phyloP scores from a whole-genome alignment of 2,329 filamentous ascomycete genomes.

The Ceratocystis ficicola region DNA sequence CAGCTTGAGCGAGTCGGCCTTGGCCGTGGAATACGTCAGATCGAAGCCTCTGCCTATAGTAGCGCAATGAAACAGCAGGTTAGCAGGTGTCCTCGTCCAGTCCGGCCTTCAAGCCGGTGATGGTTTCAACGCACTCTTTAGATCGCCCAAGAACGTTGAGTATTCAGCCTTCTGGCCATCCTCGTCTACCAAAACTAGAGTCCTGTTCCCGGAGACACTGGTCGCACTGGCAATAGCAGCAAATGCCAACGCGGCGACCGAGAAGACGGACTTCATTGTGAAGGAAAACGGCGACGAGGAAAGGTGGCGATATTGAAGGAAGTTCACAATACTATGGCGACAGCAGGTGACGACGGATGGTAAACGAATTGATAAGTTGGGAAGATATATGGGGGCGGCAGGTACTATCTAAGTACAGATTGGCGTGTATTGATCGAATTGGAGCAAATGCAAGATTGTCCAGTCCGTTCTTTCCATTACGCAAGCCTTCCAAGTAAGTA shows the following conservation, averaged over 20 bases:
- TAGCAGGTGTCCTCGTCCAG: neutral
- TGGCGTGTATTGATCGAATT: neutral
- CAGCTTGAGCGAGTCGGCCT: conserved; percentile 62
- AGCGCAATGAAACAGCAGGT: neutral
- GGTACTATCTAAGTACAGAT: neutral
- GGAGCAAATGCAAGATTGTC: neutral
- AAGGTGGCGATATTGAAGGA: conserved; percentile 18
- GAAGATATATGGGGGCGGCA: neutral
- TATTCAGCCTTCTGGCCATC: conserved; percentile 68
- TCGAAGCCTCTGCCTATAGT: conserved; percentile 65
- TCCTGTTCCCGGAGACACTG: conserved; percentile 64
- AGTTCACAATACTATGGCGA: conserved; percentile 21
- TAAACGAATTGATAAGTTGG: neutral
- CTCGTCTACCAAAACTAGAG: conserved; percentile 81
- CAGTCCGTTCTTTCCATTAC: neutral
- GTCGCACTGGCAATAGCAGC: conserved; percentile 57
- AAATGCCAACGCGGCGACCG: conserved; percentile 55
- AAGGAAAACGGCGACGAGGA: conserved; percentile 23
- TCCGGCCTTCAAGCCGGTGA: neutral
- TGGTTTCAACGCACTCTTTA: conserved; percentile 45
- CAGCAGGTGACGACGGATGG: neutral
- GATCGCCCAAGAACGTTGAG: conserved; percentile 64
- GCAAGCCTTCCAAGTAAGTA: neutral
- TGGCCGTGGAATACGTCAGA: conserved; percentile 70
- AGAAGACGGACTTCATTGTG: conserved; percentile 64